Percentiles rank a stretch among this genome's conserved stretches.
Conservation (phyloP, 495 filamentous ascomycete genomes). For the Letharia columbiana region DNA sequence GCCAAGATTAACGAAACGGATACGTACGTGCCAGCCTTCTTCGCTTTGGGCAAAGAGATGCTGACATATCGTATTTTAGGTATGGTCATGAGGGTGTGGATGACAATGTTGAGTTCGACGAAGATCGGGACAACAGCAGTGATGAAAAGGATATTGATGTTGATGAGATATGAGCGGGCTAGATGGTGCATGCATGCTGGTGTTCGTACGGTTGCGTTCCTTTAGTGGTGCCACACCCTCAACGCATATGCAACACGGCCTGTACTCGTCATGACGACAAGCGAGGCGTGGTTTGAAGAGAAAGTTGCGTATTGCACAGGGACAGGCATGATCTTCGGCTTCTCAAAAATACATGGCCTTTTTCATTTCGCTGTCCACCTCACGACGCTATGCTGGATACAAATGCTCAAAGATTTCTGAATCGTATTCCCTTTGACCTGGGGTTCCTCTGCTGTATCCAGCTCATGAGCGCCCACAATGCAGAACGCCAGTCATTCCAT, state of each 20-base stretch:
- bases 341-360: neutral
- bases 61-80: constrained; percentile 12
- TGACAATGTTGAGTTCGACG: constrained; percentile 54
- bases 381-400: neutral
- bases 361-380: neutral
- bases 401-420: neutral
- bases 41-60: neutral
- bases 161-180: constrained; percentile 45
- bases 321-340: neutral
- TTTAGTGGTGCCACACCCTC: neutral
- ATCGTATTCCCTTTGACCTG: neutral
- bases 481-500: neutral
- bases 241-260: neutral
- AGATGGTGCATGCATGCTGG: constrained; percentile 2
- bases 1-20: constrained; percentile 99
- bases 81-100: constrained; percentile 50
- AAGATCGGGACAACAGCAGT: constrained; percentile 47
- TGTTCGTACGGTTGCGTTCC: neutral
- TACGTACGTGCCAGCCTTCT: constrained; percentile 48
- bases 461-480: neutral
- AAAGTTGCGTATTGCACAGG: neutral
- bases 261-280: neutral
- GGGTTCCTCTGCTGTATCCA: neutral
- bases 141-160: constrained; percentile 53
- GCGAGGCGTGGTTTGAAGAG: neutral